Conservation (phyloP, 352 stramenopile genomes). For the Globisporangium rhizosaccharum region DNA sequence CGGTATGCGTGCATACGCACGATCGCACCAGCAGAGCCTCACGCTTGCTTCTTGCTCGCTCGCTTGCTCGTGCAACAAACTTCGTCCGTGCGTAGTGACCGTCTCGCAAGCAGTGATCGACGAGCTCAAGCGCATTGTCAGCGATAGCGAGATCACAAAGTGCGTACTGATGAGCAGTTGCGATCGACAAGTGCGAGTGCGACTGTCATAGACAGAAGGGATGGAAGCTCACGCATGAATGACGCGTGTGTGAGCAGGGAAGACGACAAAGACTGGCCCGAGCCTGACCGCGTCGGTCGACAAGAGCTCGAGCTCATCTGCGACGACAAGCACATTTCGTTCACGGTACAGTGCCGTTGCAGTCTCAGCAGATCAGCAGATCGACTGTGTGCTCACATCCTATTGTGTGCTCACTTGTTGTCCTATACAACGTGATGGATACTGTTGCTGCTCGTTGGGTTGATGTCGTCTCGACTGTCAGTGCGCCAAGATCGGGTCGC, state of each 20-base stretch:
- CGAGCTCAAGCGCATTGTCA: slow-evolving; percentile 93
- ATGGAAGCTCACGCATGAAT: not conserved
- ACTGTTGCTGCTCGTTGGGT: not conserved
- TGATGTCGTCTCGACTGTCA: slow-evolving; percentile 15
- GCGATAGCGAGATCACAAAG: slow-evolving; percentile 89
- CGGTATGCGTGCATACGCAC: too few relatives aligned
- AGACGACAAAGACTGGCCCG: slow-evolving; percentile 95
- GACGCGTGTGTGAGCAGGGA: slow-evolving; percentile 37
- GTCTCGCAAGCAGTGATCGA: slow-evolving; percentile 90
- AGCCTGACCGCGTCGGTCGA: slow-evolving; percentile 88
- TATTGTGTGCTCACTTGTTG: not conserved
- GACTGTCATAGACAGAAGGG: not conserved
- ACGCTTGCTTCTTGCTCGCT: not conserved
- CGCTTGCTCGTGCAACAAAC: not conserved
- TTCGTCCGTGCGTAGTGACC: slow-evolving; percentile 45
- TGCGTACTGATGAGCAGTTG: slow-evolving; percentile 18
- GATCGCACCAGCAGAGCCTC: too few relatives aligned
- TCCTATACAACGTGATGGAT: not conserved
- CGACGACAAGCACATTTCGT: slow-evolving; percentile 95
- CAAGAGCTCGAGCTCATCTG: slow-evolving; percentile 97
- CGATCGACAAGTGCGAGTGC: not conserved
- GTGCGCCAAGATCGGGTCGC: slow-evolving; percentile 94
- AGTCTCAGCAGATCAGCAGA: not conserved
- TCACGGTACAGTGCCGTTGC: slow-evolving; percentile 59
- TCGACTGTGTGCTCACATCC: not conserved